Percentiles rank a stretch among this genome's conserved stretches.
Evolutionary conservation across 2,329 filamentous ascomycete species (phyloP).

Genomic region (Talaromyces sp.): DNA sequence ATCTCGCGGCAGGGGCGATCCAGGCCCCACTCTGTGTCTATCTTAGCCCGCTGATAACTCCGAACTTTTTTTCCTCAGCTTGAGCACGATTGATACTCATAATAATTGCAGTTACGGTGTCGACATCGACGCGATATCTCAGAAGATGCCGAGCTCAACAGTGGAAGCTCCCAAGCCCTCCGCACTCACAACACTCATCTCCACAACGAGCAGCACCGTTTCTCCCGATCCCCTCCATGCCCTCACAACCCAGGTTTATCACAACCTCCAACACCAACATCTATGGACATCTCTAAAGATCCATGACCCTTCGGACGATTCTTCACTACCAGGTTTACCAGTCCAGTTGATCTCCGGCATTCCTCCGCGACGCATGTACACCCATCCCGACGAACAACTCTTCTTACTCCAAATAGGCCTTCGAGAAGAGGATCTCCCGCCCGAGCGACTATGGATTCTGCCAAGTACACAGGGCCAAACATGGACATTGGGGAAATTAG

Average conservation of each 20-base stretch:
- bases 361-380: constrained; percentile 56
- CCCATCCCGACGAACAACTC: constrained; percentile 61
- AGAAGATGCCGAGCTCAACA: constrained; percentile 1
- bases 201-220: constrained; percentile 21
- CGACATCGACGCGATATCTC: not conserved
- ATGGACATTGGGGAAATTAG: constrained; percentile 54
- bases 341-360: constrained; percentile 56
- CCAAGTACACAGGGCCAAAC: constrained; percentile 55
- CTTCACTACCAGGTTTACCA: constrained; percentile 27
- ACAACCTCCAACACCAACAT: constrained; percentile 62
- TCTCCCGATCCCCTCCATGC: constrained; percentile 30
- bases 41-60: not conserved
- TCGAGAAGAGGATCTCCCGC: constrained; percentile 41
- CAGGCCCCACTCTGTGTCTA: not conserved
- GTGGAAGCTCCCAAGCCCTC: constrained; percentile 27
- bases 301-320: constrained; percentile 29
- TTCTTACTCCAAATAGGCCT: constrained; percentile 51
- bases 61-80: constrained; percentile 19
- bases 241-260: constrained; percentile 54
- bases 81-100: no score
- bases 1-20: not conserved
- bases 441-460: constrained; percentile 56
- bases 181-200: constrained; percentile 38
- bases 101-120: not conserved
- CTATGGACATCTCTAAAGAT: constrained; percentile 54